Evolutionary conservation across 495 filamentous ascomycete species (phyloP), one percentile per base, ranked within the genome.

Genomic region (Aspergillus incahuasiensis): DNA sequence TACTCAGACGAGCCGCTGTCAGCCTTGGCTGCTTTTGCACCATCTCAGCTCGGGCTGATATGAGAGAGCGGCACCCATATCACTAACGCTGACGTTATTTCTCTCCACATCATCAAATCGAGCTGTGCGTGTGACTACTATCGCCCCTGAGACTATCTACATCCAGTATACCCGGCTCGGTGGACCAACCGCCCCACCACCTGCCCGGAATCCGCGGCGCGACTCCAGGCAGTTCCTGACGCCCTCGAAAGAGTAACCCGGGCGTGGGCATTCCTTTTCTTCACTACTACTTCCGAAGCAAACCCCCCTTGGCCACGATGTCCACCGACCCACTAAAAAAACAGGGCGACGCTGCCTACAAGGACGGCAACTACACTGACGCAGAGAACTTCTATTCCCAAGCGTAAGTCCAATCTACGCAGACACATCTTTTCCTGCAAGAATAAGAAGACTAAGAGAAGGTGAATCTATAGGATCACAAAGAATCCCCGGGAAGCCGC

Each of bases 371-470:
- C 61, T 97, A 80, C 67, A 71, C 64, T 20, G 79, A 76, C 25
- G 92, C 92, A 28, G 91, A 96, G 61, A 79, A 81, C 19, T 74
- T 83, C 52, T 97, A 92, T 72, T 90, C 89, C 11, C 86, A 94
- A 77, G 92, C 92, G 89, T 91, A 76, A 69, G 83, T 70, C 44
- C 39, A 11, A 25, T 15, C 16, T 24, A 34, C 12, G 32, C 24
- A n/a, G 15, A 46, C 22, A 24, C 51, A 44, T 15, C 24, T 44
- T 32, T 20, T 12, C 15, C 16, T 35, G 5, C 12, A 35, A 28
- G 28, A 32, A 18, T 28, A 1, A 42, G 45, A 38, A 51, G 43
- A 48, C 43, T n/a, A 39, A 21, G 22, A 53, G 16, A 20, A 11
- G 30, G 19, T 16, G 13, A 9, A 25, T 20, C 15, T 4, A 12